Evolutionary conservation across 805 yeast genomes (phyloP).

Genomic region (Wickerhamiella siamensis): DNA sequence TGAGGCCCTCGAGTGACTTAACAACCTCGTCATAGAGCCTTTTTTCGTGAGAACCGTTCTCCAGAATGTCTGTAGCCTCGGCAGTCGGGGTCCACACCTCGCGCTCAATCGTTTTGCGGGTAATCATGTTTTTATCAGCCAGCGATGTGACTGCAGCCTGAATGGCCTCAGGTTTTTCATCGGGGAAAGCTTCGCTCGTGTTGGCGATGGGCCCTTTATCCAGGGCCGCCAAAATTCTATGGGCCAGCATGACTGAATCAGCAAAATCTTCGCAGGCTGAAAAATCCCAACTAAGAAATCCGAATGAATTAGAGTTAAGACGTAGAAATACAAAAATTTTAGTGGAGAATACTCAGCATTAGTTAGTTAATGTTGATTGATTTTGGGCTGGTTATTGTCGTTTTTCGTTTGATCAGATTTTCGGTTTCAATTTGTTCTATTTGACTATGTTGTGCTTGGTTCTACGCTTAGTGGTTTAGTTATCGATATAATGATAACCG

Average conservation of each 20-base stretch:
- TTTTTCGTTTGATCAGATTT: too few relatives aligned
- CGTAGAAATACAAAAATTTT: too few relatives aligned
- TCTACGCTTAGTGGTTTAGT: too few relatives aligned
- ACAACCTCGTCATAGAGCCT: slow-evolving; percentile 64
- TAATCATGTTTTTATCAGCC: slow-evolving; percentile 68
- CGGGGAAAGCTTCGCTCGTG: slow-evolving; percentile 55
- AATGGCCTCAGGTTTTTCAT: slow-evolving; percentile 23
- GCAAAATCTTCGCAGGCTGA: background rate
- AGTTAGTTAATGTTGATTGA: too few relatives aligned
- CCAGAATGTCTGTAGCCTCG: slow-evolving; percentile 71
- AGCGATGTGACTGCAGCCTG: slow-evolving; percentile 75
- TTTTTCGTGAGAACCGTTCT: slow-evolving; percentile 80
- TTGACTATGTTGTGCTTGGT: too few relatives aligned
- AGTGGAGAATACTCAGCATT: too few relatives aligned
- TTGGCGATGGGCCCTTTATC: slow-evolving; percentile 54
- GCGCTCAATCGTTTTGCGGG: slow-evolving; percentile 54
- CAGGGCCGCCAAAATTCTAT: slow-evolving; percentile 29
- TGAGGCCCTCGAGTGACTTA: slow-evolving; percentile 61
- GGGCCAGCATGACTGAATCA: slow-evolving; percentile 11
- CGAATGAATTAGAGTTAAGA: too few relatives aligned
- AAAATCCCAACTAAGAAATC: background rate
- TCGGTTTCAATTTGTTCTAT: too few relatives aligned
- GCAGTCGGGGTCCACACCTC: slow-evolving; percentile 61
- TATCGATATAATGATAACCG: too few relatives aligned
- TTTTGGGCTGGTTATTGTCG: too few relatives aligned